These are phyloP conservation scores for Melanomma pulvis-pyrius DNA, from an alignment of 495 filamentous ascomycete species.

Conservation along the genomic window DNA sequence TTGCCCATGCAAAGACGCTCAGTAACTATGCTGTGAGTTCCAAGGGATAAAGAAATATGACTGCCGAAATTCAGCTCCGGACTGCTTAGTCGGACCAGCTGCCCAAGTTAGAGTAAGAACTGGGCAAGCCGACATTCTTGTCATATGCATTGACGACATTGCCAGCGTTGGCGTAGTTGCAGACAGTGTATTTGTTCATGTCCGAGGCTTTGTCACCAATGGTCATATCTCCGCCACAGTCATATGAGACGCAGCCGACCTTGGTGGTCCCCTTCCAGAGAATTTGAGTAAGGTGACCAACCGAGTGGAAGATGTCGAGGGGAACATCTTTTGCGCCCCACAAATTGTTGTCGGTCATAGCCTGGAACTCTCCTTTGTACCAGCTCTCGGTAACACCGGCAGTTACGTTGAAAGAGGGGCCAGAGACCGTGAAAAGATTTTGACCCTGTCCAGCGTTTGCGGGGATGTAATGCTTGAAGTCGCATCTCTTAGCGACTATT, in stretches of 20 bases:
- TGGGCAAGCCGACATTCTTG: slow-evolving; percentile 61
- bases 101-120: slow-evolving; percentile 40
- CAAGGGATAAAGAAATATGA: slow-evolving; percentile 10
- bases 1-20: slow-evolving; percentile 25
- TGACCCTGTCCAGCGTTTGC: slow-evolving; percentile 75
- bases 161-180: slow-evolving; percentile 76
- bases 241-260: slow-evolving; percentile 72
- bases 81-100: slow-evolving; percentile 34
- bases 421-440: slow-evolving; percentile 53
- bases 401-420: slow-evolving; percentile 52
- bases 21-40: slow-evolving; percentile 5
- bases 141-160: slow-evolving; percentile 70
- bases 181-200: slow-evolving; percentile 69
- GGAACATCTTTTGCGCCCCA: slow-evolving; percentile 52
- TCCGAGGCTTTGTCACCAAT: slow-evolving; percentile 49
- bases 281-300: slow-evolving; percentile 90
- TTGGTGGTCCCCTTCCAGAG: slow-evolving; percentile 74
- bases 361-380: slow-evolving; percentile 77
- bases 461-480: slow-evolving; percentile 61
- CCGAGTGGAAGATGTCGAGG: slow-evolving; percentile 61
- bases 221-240: slow-evolving; percentile 51
- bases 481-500: slow-evolving; percentile 57
- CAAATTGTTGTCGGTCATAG: slow-evolving; percentile 45
- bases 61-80: neutral
- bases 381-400: slow-evolving; percentile 72